These are phyloP conservation scores for Botryobasidium botryosum DNA, from an alignment of 768 basidiomycete species.

Conservation along the genomic window DNA sequence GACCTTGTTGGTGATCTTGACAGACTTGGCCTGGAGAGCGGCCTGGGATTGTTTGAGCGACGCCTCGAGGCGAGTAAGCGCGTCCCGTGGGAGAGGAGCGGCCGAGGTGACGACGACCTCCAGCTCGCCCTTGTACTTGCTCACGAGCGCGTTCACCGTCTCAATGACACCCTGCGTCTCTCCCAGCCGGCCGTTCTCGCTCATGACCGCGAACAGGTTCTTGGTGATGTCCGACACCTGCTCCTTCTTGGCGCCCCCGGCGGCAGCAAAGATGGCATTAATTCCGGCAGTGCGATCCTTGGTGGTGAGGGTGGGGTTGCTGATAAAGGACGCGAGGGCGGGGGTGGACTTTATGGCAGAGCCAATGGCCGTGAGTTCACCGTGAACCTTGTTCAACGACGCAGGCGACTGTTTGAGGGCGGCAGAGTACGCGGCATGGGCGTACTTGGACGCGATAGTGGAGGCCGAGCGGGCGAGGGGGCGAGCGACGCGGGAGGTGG, in stretches of 20 bases:
- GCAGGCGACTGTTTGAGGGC: constrained; percentile 71
- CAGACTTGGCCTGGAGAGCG: constrained; percentile 68
- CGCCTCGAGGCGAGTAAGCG: constrained; percentile 62
- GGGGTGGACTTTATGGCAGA: constrained; percentile 48
- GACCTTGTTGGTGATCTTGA: constrained; percentile 88
- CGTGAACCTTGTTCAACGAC: constrained; percentile 68
- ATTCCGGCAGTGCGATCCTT: constrained; percentile 61
- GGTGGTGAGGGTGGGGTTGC: constrained; percentile 80
- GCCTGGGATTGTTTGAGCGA: constrained; percentile 73
- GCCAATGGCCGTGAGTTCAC: constrained; percentile 60
- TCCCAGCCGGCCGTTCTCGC: constrained; percentile 80
- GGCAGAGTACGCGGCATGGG: constrained; percentile 64
- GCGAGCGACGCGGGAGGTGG: background rate
- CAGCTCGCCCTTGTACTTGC: constrained; percentile 83
- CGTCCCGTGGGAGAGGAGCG: constrained; percentile 56
- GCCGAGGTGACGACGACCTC: constrained; percentile 87
- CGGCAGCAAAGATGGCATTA: constrained; percentile 42
- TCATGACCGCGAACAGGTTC: constrained; percentile 79
- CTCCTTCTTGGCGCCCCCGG: constrained; percentile 57
- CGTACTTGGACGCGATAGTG: constrained; percentile 61
- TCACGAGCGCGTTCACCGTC: constrained; percentile 79
- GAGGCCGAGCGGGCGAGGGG: background rate
- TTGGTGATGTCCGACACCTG: constrained; percentile 61
- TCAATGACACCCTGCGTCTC: constrained; percentile 77
- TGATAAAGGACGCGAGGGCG: constrained; percentile 53